phyloP scores from a whole-genome alignment of 2,329 filamentous ascomycete genomes.

The Hypoxylon sp. region DNA sequence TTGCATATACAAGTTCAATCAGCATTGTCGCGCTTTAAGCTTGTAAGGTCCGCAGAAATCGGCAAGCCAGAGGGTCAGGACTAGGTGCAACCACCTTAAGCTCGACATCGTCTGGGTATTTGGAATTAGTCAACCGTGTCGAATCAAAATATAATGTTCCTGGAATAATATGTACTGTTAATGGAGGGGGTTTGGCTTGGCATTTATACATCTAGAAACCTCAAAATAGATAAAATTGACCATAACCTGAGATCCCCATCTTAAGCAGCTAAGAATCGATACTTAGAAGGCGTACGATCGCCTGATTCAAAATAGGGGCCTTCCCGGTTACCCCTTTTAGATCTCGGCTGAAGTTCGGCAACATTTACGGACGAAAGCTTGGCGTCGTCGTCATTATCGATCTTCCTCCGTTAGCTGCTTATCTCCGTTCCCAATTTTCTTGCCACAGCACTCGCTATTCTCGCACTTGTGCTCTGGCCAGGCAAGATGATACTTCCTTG shows the following conservation, averaged over 20 bases:
- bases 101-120: background rate
- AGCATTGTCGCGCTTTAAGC: background rate
- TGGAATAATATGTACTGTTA: background rate
- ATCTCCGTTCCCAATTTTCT: constrained; percentile 39
- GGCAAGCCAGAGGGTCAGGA: background rate
- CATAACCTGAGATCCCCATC: too few relatives aligned
- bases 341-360: constrained; percentile 10
- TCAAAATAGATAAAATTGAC: too few relatives aligned
- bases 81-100: background rate
- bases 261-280: too few relatives aligned
- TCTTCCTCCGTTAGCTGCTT: constrained; percentile 22
- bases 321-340: background rate
- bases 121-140: too few relatives aligned
- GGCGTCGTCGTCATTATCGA: constrained; percentile 7
- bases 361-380: background rate
- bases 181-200: background rate
- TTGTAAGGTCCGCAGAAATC: background rate
- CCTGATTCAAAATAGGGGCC: too few relatives aligned
- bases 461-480: constrained; percentile 3
- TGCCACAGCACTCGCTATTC: constrained; percentile 14
- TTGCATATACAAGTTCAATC: background rate
- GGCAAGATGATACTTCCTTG: constrained; percentile 32
- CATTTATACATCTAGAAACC: background rate
- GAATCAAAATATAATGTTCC: background rate
- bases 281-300: too few relatives aligned